Evolutionary conservation across 78 protist species (phyloP), one percentile per base, ranked within the genome.

Genomic region (Diacronema lutheri): DNA sequence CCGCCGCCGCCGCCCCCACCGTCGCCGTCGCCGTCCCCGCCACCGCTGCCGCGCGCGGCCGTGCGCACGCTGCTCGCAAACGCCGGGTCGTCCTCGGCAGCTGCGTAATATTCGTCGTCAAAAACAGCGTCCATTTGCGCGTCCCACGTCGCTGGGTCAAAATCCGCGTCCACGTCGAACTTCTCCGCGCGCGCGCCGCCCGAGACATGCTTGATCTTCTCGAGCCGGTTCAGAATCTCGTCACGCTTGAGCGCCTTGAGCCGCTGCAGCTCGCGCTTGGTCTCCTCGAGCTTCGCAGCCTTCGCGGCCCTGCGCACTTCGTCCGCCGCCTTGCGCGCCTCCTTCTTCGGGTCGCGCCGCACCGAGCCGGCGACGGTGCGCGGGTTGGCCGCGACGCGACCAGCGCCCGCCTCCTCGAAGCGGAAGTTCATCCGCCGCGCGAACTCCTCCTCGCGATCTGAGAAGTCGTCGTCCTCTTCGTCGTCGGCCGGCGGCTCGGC

Each of bases 111-210:
- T 31, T 56, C 81, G 13, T 77, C 89, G 40, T 89, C 57, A 71
- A 85, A 89, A 19, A 73, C 11, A 35, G 1, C 26, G 26, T 12
- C 40, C 83, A 89, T 68, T 64, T 62, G 31, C 66, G 20, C n/a
- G 56, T 90, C 85, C 90, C 77, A 76, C 60, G 6, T 61, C 31
- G 71, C 88, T 7, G 89, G 90, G 73, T 90, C 93, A 26, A 85
- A 90, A 35, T 90, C 93, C 33, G 40, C 88, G n/a, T 77, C 77
- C 26, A 90, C 41, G 64, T 90, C 93, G 6, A 86, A 11, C 9
- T 41, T 82, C 41, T 6, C 11, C 29, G 62, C 29, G 7, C 37
- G n/a, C 60, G 57, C 50, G 26, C 31, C 33, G 60, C 87, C 86
- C 10, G 84, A 9, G n/a, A 82, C 40, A 20, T 88, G n/a, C 61